Conservation (phyloP, 805 yeast species). For the Hanseniaspora taiwanica region DNA sequence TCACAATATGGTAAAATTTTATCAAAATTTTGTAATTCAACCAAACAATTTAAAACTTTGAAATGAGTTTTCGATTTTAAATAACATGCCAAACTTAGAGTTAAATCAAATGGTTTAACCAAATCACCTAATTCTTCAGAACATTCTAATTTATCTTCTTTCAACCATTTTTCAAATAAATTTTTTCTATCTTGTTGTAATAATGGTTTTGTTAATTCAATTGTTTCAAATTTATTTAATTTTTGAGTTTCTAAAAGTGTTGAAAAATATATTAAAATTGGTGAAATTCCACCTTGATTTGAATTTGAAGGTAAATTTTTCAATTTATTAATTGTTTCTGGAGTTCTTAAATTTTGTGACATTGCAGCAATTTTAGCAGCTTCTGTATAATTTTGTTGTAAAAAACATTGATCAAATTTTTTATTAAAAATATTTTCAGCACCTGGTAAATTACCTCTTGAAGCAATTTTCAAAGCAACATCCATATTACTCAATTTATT, state of each 20-base stretch:
- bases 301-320: conserved; percentile 71
- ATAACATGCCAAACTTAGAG: conserved; percentile 84
- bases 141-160: conserved; percentile 83
- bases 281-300: conserved; percentile 81
- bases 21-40: conserved; percentile 93
- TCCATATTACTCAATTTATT: conserved; percentile 76
- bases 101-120: conserved; percentile 75
- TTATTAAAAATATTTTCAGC: conserved; percentile 86
- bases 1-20: conserved; percentile 89
- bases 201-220: conserved; percentile 91
- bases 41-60: conserved; percentile 83
- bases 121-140: conserved; percentile 98
- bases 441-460: conserved; percentile 95
- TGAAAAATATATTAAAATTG: conserved; percentile 84
- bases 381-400: conserved; percentile 73
- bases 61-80: conserved; percentile 69
- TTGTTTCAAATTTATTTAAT: conserved; percentile 81
- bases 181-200: conserved; percentile 90
- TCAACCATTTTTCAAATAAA: conserved; percentile 89
- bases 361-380: conserved; percentile 98
- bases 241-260: conserved; percentile 86
- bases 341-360: conserved; percentile 84
- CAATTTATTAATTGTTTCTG: conserved; percentile 84
- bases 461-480: conserved; percentile 75
- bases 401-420: conserved; percentile 77